Evolutionary conservation across 805 yeast species (phyloP), one percentile per base, ranked within the genome.

Genomic region (Starmerella tilneyi): DNA sequence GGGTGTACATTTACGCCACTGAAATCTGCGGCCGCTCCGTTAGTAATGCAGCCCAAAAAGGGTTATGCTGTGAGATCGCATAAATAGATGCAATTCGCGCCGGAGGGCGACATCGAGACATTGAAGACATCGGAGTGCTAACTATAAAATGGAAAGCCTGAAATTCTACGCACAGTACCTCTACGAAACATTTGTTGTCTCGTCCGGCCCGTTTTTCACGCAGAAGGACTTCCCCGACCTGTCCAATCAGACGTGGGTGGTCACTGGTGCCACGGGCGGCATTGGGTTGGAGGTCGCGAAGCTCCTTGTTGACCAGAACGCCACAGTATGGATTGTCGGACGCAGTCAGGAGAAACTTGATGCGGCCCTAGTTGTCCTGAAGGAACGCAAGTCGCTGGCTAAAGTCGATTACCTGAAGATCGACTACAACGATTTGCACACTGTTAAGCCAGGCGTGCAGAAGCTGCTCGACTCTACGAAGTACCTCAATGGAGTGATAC

Each of bases 311-410:
- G 12, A 15, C 9, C 48, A 27, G 33, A 36, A 44, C 24, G 72
- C 69, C 13, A 59, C 58, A 12, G 66, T 69, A 11, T 55, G 66
- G 59, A 42, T 64, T 12, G 62, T 64, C 11, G 67, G 68, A 35
- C 62, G 76, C 46, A 60, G 49, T 46, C 47, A 51, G 36, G 56
- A 50, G 15, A 68, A 66, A 47, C 56, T 69, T 2, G 52, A 54
- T 3, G 50, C 35, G 0, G 64, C 64, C 12, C 56, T 64, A 16
- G 58, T 55, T 9, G 44, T 48, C 7, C 45, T 70, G 35, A 51
- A 53, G 34, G 40, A 49, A 6, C 59, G 59, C 24, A 37, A 60
- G 11, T 56, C 59, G 26, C 17, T 42, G 9, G 54, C 57, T 9
- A 24, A 40, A 9, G 44, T 58, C 12, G 58, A 58, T 41, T 36